phyloP scores from a whole-genome alignment of 2,329 filamentous ascomycete species.

The Grosmannia clavigera region DNA sequence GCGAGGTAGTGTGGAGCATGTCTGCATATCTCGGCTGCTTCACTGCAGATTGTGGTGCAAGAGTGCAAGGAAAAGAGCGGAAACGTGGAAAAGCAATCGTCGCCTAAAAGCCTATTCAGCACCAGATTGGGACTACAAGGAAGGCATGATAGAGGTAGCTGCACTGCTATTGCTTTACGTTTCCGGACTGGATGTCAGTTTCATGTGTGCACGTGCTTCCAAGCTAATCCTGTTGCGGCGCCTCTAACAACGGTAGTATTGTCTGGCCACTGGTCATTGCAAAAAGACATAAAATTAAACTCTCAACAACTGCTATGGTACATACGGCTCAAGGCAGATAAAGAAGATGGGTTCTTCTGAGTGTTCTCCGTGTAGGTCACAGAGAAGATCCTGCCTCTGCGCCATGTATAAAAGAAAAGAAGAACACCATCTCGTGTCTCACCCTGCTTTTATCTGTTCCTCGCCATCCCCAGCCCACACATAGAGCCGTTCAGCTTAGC shows the following conservation, averaged over 20 bases:
- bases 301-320: conserved; percentile 7
- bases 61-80: not conserved
- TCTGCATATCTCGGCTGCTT: not conserved
- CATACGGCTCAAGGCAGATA: conserved; percentile 1
- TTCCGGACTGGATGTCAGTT: not conserved
- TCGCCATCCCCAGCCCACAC: too few species aligned
- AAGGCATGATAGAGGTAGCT: not conserved
- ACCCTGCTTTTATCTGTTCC: not conserved
- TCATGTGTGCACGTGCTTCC: not conserved
- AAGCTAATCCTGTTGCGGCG: not conserved
- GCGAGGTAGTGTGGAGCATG: not conserved
- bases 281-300: not conserved
- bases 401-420: not conserved
- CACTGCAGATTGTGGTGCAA: not conserved
- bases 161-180: not conserved
- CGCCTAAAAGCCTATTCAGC: conserved; percentile 8
- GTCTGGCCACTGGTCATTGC: not conserved
- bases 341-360: not conserved
- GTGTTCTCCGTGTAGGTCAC: not conserved
- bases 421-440: not conserved
- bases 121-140: conserved; percentile 7
- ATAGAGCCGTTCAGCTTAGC: not conserved
- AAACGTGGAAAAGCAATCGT: not conserved
- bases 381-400: conserved; percentile 3
- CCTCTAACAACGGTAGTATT: too few species aligned